Evolutionary conservation across 192 early-diverging fungal genomes (phyloP).

Genomic region (Coemansia sp.): DNA sequence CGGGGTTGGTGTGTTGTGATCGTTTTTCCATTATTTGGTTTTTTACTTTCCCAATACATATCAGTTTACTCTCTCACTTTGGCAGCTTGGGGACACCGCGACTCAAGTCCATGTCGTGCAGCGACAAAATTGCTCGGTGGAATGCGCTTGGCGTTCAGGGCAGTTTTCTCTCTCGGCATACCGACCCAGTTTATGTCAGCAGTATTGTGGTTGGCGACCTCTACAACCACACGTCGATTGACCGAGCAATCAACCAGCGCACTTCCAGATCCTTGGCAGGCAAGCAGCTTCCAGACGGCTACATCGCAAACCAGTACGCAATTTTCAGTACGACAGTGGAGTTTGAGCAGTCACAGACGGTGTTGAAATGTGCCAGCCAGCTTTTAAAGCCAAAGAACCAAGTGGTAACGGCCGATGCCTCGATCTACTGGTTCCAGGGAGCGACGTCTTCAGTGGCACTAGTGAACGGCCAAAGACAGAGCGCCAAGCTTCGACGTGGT

Average conservation of each 20-base stretch:
- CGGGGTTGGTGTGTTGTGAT: too few relatives aligned
- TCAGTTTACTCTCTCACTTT: too few relatives aligned
- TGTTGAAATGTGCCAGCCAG: neutral
- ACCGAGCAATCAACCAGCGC: constrained; percentile 65
- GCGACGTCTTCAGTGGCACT: constrained; percentile 43
- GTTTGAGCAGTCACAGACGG: constrained; percentile 34
- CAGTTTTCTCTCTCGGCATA: constrained; percentile 59
- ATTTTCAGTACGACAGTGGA: constrained; percentile 3
- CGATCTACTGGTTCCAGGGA: constrained; percentile 43
- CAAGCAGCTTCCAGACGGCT: constrained; percentile 3
- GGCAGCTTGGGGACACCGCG: constrained; percentile 5
- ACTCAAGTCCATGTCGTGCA: constrained; percentile 57
- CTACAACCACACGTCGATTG: constrained; percentile 59
- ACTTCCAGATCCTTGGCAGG: neutral
- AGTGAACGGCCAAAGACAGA: constrained; percentile 54
- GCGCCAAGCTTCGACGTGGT: constrained; percentile 34
- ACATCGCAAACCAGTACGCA: constrained; percentile 11
- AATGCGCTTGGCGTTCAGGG: constrained; percentile 76
- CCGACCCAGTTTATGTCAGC: constrained; percentile 66
- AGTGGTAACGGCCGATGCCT: constrained; percentile 33
- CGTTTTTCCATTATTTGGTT: too few relatives aligned
- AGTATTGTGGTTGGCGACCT: constrained; percentile 67
- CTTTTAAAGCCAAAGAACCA: neutral
- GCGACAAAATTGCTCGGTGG: constrained; percentile 93
- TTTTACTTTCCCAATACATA: too few relatives aligned